Evolutionary conservation across 1,284 basidiomycete species (phyloP).

Genomic region (Cryptococcus sp.): DNA sequence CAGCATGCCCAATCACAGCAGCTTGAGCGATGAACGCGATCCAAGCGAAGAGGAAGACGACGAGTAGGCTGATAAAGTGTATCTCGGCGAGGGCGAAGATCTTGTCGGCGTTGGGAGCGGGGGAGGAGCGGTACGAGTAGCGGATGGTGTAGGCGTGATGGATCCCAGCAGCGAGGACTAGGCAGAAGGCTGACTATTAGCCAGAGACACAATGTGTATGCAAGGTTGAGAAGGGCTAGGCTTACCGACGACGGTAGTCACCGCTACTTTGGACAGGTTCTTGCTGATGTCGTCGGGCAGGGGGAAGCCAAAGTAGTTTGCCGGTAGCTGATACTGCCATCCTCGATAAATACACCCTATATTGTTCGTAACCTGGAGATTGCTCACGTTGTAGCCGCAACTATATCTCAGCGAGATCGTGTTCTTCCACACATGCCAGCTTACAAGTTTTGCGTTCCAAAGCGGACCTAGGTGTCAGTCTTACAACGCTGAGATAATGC

Average conservation of each 20-base stretch:
- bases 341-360: slow-evolving; percentile 32
- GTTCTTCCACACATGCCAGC: too few species aligned
- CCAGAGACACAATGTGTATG: background rate
- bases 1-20: slow-evolving; percentile 28
- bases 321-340: slow-evolving; percentile 29
- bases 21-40: slow-evolving; percentile 33
- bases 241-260: slow-evolving; percentile 17
- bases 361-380: slow-evolving; percentile 25
- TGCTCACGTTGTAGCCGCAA: slow-evolving; percentile 37
- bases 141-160: slow-evolving; percentile 34
- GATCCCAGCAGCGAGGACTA: slow-evolving; percentile 22
- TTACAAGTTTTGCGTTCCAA: slow-evolving; percentile 27
- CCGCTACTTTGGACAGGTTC: slow-evolving; percentile 22
- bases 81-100: slow-evolving; percentile 25
- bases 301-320: slow-evolving; percentile 29
- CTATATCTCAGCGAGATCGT: slow-evolving; percentile 2
- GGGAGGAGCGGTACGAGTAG: slow-evolving; percentile 25
- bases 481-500: background rate
- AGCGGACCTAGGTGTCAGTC: slow-evolving; percentile 17
- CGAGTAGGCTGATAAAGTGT: slow-evolving; percentile 27
- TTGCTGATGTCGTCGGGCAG: slow-evolving; percentile 27
- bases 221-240: background rate
- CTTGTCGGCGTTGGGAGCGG: slow-evolving; percentile 31
- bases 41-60: slow-evolving; percentile 35
- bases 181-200: slow-evolving; percentile 20